Evolutionary conservation across 2,329 filamentous ascomycete genomes (phyloP).

Genomic region (Colletotrichum sp.): DNA sequence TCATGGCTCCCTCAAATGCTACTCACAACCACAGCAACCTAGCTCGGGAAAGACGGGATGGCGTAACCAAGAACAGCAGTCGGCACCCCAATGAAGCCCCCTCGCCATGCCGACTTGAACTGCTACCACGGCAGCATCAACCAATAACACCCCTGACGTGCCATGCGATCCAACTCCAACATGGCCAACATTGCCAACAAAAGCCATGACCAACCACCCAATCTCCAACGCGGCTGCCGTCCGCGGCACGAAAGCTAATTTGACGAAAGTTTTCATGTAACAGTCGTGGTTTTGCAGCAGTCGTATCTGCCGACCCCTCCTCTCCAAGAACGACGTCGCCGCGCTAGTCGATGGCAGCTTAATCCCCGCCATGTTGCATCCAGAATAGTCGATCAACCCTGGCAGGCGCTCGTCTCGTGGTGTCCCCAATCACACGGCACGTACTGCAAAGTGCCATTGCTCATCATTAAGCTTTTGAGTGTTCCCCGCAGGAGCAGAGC

Average conservation of each 20-base stretch:
- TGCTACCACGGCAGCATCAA: background rate
- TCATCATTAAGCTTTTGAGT: background rate
- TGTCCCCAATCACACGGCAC: background rate
- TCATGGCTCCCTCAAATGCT: background rate
- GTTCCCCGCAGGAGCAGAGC: background rate
- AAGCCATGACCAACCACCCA: background rate
- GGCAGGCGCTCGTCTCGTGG: background rate
- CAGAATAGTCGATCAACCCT: background rate
- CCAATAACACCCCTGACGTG: background rate
- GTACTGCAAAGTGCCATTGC: background rate
- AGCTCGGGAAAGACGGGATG: background rate
- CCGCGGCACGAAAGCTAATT: background rate
- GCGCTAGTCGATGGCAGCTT: background rate
- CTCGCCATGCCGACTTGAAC: background rate
- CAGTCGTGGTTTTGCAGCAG: slow-evolving; percentile 9
- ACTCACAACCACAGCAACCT: background rate
- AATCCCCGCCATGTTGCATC: slow-evolving; percentile 2
- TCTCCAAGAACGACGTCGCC: background rate
- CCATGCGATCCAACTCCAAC: background rate
- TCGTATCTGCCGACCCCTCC: background rate
- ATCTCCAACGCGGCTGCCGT: background rate
- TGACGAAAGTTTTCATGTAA: slow-evolving; percentile 8
- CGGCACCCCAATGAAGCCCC: background rate
- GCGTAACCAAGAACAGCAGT: background rate
- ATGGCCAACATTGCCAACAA: background rate